Evolutionary conservation across 192 early-diverging fungal genomes (phyloP).

Genomic region (Mortierella claussenii): DNA sequence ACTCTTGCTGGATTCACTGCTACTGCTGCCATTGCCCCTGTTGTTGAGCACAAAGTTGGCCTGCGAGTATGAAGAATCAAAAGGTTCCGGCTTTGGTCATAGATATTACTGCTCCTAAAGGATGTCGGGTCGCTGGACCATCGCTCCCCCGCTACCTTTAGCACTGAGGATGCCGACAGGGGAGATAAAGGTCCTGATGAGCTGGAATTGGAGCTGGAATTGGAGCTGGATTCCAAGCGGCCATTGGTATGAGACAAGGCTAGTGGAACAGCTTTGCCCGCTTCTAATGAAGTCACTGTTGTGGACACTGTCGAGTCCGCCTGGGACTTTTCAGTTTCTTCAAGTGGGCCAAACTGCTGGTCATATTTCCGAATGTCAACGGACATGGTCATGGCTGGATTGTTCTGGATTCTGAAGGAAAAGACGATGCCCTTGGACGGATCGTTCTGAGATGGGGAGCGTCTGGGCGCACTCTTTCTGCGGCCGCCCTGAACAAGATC

Average conservation of each 20-base stretch:
- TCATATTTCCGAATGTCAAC: conserved; percentile 45
- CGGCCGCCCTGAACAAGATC: conserved; percentile 21
- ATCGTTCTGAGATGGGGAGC: conserved; percentile 46
- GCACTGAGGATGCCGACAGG: conserved; percentile 6
- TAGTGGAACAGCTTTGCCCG: not conserved
- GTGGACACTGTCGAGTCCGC: not conserved
- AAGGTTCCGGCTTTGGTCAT: conserved; percentile 36
- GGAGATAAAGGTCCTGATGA: not conserved
- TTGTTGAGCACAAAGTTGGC: conserved; percentile 3
- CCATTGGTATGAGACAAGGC: conserved; percentile 14
- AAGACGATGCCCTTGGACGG: conserved; percentile 42
- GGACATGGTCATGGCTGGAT: conserved; percentile 32
- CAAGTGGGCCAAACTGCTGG: conserved; percentile 32
- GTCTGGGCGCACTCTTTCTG: conserved; percentile 16
- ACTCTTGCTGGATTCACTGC: too few species aligned
- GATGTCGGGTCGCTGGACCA: conserved; percentile 42
- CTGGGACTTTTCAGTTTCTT: not conserved
- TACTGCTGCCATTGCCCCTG: too few species aligned
- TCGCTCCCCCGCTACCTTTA: conserved; percentile 17
- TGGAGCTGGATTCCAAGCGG: conserved; percentile 1
- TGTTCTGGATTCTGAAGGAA: conserved; percentile 44
- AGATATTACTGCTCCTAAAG: conserved; percentile 36
- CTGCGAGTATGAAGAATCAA: conserved; percentile 44
- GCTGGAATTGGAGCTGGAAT: not conserved
- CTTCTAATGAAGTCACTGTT: not conserved